A percentile compares a stretch with the other conserved stretches of the same genome.
phyloP scores from a whole-genome alignment of 1,139 yeast genomes.

The Kodamaea derodonti region DNA sequence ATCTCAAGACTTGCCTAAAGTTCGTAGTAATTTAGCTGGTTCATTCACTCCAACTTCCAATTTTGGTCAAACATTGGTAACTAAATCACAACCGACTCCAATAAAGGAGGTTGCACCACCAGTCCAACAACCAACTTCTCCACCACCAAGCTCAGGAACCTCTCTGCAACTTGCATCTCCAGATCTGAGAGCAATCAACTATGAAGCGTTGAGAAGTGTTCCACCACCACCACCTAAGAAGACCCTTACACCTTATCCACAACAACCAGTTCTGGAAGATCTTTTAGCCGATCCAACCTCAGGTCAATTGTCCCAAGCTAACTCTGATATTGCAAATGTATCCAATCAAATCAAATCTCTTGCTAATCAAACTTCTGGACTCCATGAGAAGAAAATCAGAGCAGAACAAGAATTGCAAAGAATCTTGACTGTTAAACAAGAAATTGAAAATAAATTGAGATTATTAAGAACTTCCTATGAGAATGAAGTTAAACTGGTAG shows the following conservation, averaged over 20 bases:
- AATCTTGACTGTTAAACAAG: slow-evolving; percentile 61
- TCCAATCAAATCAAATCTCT: slow-evolving; percentile 82
- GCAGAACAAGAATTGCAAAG: slow-evolving; percentile 74
- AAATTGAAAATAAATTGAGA: slow-evolving; percentile 66
- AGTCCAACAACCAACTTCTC: background rate
- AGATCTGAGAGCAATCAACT: slow-evolving; percentile 29
- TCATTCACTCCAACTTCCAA: slow-evolving; percentile 57
- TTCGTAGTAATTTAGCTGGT: slow-evolving; percentile 35
- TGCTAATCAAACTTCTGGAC: slow-evolving; percentile 66
- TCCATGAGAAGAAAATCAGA: slow-evolving; percentile 66
- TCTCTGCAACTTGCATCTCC: slow-evolving; percentile 4
- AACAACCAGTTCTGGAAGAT: slow-evolving; percentile 27
- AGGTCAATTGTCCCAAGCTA: slow-evolving; percentile 69
- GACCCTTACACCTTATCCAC: slow-evolving; percentile 9
- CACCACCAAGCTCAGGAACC: slow-evolving; percentile 6
- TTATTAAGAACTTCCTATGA: slow-evolving; percentile 71
- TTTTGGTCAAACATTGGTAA: slow-evolving; percentile 60
- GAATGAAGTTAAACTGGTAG: slow-evolving; percentile 71
- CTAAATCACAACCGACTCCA: slow-evolving; percentile 20
- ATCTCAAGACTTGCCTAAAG: slow-evolving; percentile 36
- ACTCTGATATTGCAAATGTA: slow-evolving; percentile 82
- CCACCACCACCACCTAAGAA: slow-evolving; percentile 42
- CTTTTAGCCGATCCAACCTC: slow-evolving; percentile 57
- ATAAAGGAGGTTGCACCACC: background rate
- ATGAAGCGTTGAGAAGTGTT: slow-evolving; percentile 45